Evolutionary conservation across 352 stramenopile species (phyloP), one percentile per base, ranked within the genome.

Genomic region (Pythium aristosporum): DNA sequence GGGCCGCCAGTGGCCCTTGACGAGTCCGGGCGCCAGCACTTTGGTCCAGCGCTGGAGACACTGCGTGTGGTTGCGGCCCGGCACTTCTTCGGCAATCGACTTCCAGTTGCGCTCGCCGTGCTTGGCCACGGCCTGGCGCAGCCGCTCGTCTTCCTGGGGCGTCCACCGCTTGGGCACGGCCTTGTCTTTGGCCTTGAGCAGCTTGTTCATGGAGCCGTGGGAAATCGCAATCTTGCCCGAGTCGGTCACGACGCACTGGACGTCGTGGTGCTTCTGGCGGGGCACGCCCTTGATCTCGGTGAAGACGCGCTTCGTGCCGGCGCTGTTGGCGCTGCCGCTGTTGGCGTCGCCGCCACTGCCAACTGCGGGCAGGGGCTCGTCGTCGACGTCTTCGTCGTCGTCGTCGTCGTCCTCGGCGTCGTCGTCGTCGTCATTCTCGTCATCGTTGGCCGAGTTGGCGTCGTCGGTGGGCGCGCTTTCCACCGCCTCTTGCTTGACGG

Each of bases 1-100:
- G 5, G 91, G 87, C 16, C 88, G 95, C 95, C 95, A 98, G 53
- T 96, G 92, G 32, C 94, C 94, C 69, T 99, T 99, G 36, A 97
- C 89, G 3, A 98, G 80, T n/a, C 94, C 96, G 6, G 95, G 95
- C 12, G 92, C 91, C 15, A 98, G 72, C 51, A 98, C 88, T 63
- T 97, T 96, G 16, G 88, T 95, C 88, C 88, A 96, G 10, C 88
- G 76, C 65, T 96, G 88, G n/a, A 96, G 72, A 71, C 88, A 96
- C 68, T 96, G 88, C 47, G 88, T 93, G 71, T 96, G 88, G 68
- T 95, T 92, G 43, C 88, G 81, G 0, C 84, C 83, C 9, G 85
- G 82, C 16, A 96, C 87, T 69, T 92, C 76, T 51, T 92, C 81
- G 3, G 88, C 88, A 44, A 96, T 95, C 9, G 83, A 90, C 52